These are phyloP conservation scores for Benincasa hispida DNA, from an alignment of 306 rosid species.

Conservation along the genomic window DNA sequence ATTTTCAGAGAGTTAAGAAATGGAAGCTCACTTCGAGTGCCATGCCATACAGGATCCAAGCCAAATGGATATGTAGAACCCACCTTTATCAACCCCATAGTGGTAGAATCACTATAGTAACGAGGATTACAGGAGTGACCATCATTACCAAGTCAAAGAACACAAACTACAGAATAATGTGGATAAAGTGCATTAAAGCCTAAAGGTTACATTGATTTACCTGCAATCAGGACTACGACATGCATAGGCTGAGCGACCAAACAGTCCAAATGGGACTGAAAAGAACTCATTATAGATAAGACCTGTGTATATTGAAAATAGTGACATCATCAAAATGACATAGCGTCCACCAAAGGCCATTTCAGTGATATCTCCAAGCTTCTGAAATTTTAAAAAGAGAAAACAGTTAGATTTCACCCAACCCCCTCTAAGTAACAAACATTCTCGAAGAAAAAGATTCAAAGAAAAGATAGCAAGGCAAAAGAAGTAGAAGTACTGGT, in stretches of 20 bases:
- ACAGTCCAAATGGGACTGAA: conserved; percentile 77
- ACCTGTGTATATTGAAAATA: conserved; percentile 95
- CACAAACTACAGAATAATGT: not conserved
- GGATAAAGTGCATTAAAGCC: not conserved
- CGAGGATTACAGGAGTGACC: not conserved
- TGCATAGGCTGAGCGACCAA: conserved; percentile 78
- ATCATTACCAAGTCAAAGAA: conserved; percentile 9
- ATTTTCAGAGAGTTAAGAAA: conserved; percentile 94
- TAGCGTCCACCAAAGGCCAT: conserved; percentile 99
- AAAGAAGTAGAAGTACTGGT: not conserved
- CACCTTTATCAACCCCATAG: conserved; percentile 71
- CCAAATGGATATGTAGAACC: conserved; percentile 86
- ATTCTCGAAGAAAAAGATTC: not conserved
- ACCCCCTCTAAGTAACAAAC: not conserved
- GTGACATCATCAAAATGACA: conserved; percentile 75
- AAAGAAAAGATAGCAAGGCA: not conserved
- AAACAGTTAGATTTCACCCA: conserved; percentile 16
- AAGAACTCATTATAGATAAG: conserved; percentile 91
- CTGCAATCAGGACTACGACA: conserved; percentile 86
- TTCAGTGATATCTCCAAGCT: conserved; percentile 89
- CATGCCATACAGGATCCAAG: conserved; percentile 97
- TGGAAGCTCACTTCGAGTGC: conserved; percentile 86
- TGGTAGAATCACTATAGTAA: conserved; percentile 59
- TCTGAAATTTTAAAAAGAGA: conserved; percentile 39
- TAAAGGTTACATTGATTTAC: conserved; percentile 26